Conservation (phyloP, 495 filamentous ascomycete genomes). For the Staphylotrichum longicolle region DNA sequence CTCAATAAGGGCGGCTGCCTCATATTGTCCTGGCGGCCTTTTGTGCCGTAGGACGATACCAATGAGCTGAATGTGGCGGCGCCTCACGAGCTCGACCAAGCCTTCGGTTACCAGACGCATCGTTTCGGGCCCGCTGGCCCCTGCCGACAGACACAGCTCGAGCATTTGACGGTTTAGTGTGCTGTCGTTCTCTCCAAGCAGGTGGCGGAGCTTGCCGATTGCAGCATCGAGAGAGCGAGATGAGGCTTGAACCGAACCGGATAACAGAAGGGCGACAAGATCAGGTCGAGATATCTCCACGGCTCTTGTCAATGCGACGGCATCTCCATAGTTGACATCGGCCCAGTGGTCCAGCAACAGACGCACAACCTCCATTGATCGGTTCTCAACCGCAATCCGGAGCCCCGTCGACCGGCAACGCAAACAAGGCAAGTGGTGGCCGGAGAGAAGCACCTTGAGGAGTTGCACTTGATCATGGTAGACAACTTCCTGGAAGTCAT, state of each 20-base stretch:
- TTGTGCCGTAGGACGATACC: conserved; percentile 26
- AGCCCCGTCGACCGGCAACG: conserved; percentile 33
- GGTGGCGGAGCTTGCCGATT: conserved; percentile 18
- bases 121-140: conserved; percentile 31
- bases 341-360: conserved; percentile 31
- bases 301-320: conserved; percentile 26
- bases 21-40: conserved; percentile 21
- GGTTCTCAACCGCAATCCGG: conserved; percentile 33
- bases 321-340: conserved; percentile 34
- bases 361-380: conserved; percentile 22
- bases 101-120: conserved; percentile 26
- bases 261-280: conserved; percentile 28
- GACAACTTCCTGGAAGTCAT: conserved; percentile 33
- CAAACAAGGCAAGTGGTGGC: conserved; percentile 33
- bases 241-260: conserved; percentile 27
- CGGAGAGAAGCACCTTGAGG: conserved; percentile 27
- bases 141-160: conserved; percentile 30
- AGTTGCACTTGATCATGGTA: conserved; percentile 25
- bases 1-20: conserved; percentile 29
- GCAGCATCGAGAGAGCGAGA: conserved; percentile 31
- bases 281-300: conserved; percentile 30
- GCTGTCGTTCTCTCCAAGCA: conserved; percentile 18
- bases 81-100: conserved; percentile 25
- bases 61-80: conserved; percentile 19
- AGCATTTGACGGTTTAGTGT: conserved; percentile 22